These are phyloP conservation scores for Posidonia oceanica DNA, from an alignment of 116 monocot species.

Conservation along the genomic window DNA sequence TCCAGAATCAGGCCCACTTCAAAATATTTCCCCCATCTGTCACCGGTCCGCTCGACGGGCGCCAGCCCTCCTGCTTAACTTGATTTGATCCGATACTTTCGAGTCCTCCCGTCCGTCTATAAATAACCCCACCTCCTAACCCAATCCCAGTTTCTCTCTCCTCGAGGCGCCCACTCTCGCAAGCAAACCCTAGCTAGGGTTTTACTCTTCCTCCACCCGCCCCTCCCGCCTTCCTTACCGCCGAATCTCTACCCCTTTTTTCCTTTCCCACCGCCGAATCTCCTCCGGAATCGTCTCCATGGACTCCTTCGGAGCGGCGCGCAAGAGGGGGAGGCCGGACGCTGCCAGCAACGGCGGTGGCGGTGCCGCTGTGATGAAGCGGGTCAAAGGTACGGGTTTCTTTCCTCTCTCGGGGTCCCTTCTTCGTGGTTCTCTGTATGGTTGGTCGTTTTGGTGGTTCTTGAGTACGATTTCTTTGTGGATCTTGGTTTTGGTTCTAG, in stretches of 20 bases:
- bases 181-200: slow-evolving; percentile 14
- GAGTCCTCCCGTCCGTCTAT: neutral
- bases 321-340: slow-evolving; percentile 14
- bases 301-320: slow-evolving; percentile 10
- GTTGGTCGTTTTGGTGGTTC: neutral
- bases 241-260: neutral
- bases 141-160: neutral
- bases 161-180: neutral
- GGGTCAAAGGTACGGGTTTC: neutral
- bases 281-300: neutral
- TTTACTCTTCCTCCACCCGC: neutral
- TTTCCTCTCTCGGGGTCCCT: neutral
- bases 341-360: slow-evolving; percentile 2
- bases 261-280: neutral
- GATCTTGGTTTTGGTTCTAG: no score
- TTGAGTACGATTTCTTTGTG: no score
- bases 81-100: no score
- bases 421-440: neutral
- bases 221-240: neutral
- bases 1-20: no score
- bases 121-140: neutral
- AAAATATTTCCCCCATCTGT: no score
- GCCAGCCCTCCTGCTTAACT: no score
- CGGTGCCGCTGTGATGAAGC: neutral
- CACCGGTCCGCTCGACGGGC: no score